phyloP scores from a whole-genome alignment of 2,329 filamentous ascomycete genomes.

The Diaporthe humulicola region DNA sequence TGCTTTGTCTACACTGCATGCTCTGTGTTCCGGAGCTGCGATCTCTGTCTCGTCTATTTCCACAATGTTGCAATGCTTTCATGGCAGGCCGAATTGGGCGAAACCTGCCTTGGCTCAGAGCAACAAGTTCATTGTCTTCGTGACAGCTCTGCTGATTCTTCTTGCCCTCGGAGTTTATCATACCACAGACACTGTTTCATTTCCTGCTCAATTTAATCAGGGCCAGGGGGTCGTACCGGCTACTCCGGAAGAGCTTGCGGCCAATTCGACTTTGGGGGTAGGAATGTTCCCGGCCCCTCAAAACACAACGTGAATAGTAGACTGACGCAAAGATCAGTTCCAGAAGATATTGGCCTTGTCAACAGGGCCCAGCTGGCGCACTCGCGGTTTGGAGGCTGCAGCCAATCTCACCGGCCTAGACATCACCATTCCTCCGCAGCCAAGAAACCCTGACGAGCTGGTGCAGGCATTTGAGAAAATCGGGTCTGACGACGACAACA shows the following conservation, averaged over 20 bases:
- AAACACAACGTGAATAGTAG: background rate
- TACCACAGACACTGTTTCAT: background rate
- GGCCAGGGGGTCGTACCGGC: background rate
- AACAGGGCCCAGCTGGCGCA: background rate
- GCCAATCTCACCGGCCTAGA: background rate
- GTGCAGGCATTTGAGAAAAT: background rate
- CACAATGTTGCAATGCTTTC: background rate
- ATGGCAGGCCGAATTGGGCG: background rate
- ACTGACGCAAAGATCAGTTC: background rate
- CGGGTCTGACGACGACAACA: background rate
- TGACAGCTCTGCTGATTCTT: background rate
- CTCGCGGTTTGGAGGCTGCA: background rate
- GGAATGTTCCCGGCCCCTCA: background rate
- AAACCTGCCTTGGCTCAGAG: background rate
- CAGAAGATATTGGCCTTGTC: background rate
- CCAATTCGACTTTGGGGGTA: background rate
- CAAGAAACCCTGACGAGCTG: background rate
- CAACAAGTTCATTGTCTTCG: background rate
- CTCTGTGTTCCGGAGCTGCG: no score
- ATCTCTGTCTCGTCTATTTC: background rate
- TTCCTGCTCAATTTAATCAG: background rate
- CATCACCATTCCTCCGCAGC: background rate
- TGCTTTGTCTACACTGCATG: no score
- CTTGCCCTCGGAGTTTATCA: background rate
- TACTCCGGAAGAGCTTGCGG: background rate